Evolutionary conservation across 1,139 yeast species (phyloP), one percentile per base, ranked within the genome.

Genomic region (Sugiyamaella paludigena): DNA sequence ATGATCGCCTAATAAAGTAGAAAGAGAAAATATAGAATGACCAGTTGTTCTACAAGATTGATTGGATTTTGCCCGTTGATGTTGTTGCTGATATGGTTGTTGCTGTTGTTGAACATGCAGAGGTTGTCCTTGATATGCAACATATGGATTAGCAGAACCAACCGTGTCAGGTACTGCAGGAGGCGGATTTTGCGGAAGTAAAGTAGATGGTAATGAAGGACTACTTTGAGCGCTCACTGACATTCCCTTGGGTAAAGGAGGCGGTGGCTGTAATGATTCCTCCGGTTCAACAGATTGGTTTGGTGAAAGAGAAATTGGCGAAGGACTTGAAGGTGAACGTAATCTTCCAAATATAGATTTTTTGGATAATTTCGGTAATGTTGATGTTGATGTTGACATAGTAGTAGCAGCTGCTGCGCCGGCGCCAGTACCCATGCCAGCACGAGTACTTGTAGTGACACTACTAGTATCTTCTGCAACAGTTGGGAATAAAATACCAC

Each of bases 81-180:
- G 40, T 35, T 35, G 15, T 35, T 35, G 52, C 67, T 42, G 72
- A 11, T 41, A 33, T 26, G 24, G 38, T 19, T 26, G n/a, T 12
- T 33, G 32, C 33, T 30, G 8, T 15, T 33, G 44, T 13, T 41
- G 44, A 26, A 24, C 63, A 56, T 79, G 82, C 4, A 79, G 80
- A 3, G 83, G 83, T 8, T 76, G 62, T 0, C 83, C 83, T 55
- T 79, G 83, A 55, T 76, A 78, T 5, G 75, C 76, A 61, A 79
- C 79, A 60, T 55, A 53, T 7, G 59, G 58, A 40, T 53, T 54
- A 8, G 57, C 60, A 38, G 49, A 45, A 28, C 45, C 76, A 75
- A 44, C 53, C 6, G 76, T 73, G 56, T 42, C 45, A 4, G 45
- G 35, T n/a, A 19, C 30, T 2, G 27, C 19, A 19, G 24, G 5